Base-by-base conservation (phyloP, 139 green algal species). In the Raphidocelis subcapitata region DNA sequence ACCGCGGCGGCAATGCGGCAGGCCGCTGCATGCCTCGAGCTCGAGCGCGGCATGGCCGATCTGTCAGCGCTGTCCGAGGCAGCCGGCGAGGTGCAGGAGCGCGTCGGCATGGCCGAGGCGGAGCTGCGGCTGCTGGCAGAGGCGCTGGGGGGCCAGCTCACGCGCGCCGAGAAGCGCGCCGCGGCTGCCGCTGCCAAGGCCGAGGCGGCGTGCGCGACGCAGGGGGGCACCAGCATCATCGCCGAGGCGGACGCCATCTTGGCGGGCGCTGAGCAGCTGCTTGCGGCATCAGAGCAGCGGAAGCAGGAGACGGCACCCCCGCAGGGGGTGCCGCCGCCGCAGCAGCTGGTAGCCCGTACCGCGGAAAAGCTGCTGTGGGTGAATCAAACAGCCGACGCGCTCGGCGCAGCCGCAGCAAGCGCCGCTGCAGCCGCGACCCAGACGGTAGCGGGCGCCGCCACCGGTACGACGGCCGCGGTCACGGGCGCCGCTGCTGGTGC, bases 41-140 rank as follows among this genome's bases (percentile, higher is more conserved):
- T 76, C 5, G 59, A 69, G 46, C 55, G 8, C 31, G 69, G 55
- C n/a, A n/a, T 76, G 41, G 59, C 59, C 3, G 41, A 49, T 8
- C 41, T 49, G 8, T 8, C 41, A 12, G 52, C 59, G 2, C 46
- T 76, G 44, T 37, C 59, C 62, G 59, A 28, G 28, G 46, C 59
- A 15, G 31, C 67, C 29, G 44, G 55, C 36, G 69, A 57, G 15
- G 69, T 62, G 24, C 44, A 57, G 28, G 41, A 67, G 8, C 54
- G 62, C 31, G 59, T 59, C 28, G 69, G 68, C 28, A 76, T 61
- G 46, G 59, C 57, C 5, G 52, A 41, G 52, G 69, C 68, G 44
- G 69, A 76, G 44, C 31, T 76, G 28, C 36, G 59, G 8, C 32
- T 28, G 1, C 28, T 74, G 54, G 64, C 64, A 16, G 33, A 46